Evolutionary conservation across 2,329 filamentous ascomycete species (phyloP), one percentile per base, ranked within the genome.

Genomic region (Phoma sp.): DNA sequence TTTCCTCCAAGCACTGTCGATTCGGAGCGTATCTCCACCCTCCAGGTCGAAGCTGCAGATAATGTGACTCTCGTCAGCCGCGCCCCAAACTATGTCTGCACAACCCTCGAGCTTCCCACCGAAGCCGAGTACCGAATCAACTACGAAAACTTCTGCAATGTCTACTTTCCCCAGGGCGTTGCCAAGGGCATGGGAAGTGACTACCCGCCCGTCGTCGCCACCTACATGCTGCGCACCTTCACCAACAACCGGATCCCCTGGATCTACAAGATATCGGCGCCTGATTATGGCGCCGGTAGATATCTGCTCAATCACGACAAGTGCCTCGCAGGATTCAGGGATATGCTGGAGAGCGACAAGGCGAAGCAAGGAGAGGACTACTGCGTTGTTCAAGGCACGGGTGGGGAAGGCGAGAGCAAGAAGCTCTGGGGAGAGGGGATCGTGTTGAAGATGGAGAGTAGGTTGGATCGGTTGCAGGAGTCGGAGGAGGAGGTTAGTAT

Each of bases 111-210:
- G 30, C 44, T 47, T 14, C 44, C 44, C 35, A 39, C 33, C 9
- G 35, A 47, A 32, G 25, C 24, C 35, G 13, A 11, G 8, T 47
- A 47, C 35, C 30, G 23, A 6, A 23, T 23, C 25, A 35, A 35
- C 14, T 47, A 47, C 44, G 44, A 47, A 39, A 14, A 24, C 35
- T 47, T 47, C 35, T 47, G 44, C 44, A 46, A 36, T 4, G 32
- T 13, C 8, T 32, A 23, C 35, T 10, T 39, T 10, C n/a, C 35
- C 11, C 14, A 30, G 13, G 40, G 14, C 3, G 4, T 9, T 43
- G 14, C n/a, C 18, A 18, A 18, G 18, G 18, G 10, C 40, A 43
- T 43, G 40, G 18, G 18, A 2, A 8, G n/a, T 6, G 13, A 24
- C 6, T 10, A 10, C 1, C 9, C 22, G 2, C 32, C 33, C 2